Base-by-base conservation (phyloP, 129 eudicot species). In the Deinandra increscens region DNA sequence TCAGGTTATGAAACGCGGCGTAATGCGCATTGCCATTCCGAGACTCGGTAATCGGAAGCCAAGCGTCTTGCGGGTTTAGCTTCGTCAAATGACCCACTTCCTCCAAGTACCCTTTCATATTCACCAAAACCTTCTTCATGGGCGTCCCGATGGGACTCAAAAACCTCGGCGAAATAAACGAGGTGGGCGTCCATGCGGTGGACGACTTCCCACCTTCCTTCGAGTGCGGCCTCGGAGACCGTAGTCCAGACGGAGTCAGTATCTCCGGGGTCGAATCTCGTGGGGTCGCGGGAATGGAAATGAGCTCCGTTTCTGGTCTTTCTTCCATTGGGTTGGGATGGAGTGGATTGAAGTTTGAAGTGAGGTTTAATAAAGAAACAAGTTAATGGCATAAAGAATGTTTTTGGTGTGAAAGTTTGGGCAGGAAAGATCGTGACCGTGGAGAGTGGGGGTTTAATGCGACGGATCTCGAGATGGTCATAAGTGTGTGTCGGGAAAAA, bases 1-100 rank as follows among this genome's bases (percentile, higher is more conserved):
- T 94, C 10, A 94, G 93, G 37, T 89, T 89, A 75, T 94, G 97
- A 74, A 94, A 94, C 6, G 99, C 97, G 10, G 99, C 95, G 38
- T 94, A 94, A 73, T 94, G 95, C 0, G 97, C 92, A 73, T 94
- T 94, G 5, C 99, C 99, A 66, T 94, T 94, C 2, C 96, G 67
- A 0, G 97, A 94, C 60, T 94, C 97, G 0, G 99, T 94, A 1
- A 94, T 94, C n/a, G 99, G 97, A 49, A 94, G 93, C 99, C 97
- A 94, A 9, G 97, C 97, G 44, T 94, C 99, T 58, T 94, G 97
- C 3, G 97, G 99, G 51, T 94, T 87, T 3, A 93, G 93, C 69
- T 94, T 94, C 3, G 99, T 94, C 20, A 94, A 56, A 49, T 94
- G 99, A 0, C 99, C 97, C 17, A 94, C 88, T 46, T 94, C 99